Conservation (phyloP, 257 asterid genomes). For the Fraxinus excelsior region DNA sequence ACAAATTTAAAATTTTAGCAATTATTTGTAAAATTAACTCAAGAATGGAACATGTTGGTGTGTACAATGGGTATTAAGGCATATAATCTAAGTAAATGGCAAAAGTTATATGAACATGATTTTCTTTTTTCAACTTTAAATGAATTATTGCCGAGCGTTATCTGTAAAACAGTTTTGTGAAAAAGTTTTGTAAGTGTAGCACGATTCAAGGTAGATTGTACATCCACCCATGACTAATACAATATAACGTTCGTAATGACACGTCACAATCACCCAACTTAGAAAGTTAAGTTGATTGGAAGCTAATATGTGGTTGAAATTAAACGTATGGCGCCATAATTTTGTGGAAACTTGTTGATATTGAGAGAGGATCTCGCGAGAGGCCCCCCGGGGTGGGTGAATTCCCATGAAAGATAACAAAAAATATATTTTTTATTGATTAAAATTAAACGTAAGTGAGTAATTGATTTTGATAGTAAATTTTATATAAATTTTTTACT, state of each 20-base stretch:
- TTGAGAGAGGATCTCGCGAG: conserved; percentile 5
- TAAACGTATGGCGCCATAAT: neutral
- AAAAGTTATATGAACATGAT: too few relatives aligned
- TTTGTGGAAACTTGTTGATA: neutral
- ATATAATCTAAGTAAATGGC: too few relatives aligned
- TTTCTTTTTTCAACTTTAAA: too few relatives aligned
- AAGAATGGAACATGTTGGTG: too few relatives aligned
- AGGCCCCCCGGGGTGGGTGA: neutral
- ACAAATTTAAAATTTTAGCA: neutral
- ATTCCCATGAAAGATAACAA: neutral
- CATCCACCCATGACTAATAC: neutral
- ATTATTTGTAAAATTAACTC: neutral
- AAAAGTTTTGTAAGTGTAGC: too few relatives aligned
- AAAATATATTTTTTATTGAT: too few relatives aligned
- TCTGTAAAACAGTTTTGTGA: too few relatives aligned
- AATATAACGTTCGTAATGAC: neutral
- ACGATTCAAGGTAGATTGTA: neutral
- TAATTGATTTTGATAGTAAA: too few relatives aligned
- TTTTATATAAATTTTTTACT: too few relatives aligned
- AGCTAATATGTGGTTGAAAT: neutral
- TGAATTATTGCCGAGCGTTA: too few relatives aligned
- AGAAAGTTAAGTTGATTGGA: neutral
- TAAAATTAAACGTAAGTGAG: too few relatives aligned
- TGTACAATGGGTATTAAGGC: neutral
- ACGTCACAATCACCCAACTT: neutral